phyloP scores from a whole-genome alignment of 2,329 filamentous ascomycete species.

The Clarireedia paspali region DNA sequence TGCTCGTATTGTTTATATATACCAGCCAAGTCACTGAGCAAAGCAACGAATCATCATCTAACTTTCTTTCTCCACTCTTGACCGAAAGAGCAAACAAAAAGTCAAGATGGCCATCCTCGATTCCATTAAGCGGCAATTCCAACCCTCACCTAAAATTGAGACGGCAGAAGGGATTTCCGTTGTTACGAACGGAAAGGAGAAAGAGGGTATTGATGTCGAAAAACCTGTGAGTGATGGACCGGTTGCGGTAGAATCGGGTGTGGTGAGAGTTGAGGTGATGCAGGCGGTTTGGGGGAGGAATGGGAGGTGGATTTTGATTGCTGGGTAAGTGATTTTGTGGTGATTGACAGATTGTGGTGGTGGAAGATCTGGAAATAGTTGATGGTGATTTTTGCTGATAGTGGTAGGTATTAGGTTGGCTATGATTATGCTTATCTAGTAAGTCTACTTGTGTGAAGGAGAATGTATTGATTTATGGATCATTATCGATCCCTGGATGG shows the following conservation, averaged over 20 bases:
- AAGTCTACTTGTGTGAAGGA: neutral
- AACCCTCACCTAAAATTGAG: neutral
- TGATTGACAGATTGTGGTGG: neutral
- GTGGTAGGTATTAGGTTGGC: neutral
- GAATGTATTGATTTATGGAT: neutral
- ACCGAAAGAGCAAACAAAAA: neutral
- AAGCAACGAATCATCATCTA: too few relatives aligned
- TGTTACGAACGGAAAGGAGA: neutral
- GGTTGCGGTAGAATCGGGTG: slow-evolving; percentile 11
- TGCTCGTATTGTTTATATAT: neutral
- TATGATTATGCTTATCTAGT: neutral
- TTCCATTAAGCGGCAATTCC: neutral
- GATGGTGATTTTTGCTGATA: too few relatives aligned
- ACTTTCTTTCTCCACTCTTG: too few relatives aligned
- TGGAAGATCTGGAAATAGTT: neutral
- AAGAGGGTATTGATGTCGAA: neutral
- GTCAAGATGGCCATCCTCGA: neutral
- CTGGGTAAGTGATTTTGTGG: slow-evolving; percentile 12
- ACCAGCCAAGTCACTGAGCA: too few relatives aligned
- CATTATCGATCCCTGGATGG: too few relatives aligned
- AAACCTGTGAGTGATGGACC: neutral
- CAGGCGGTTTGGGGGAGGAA: slow-evolving; percentile 24
- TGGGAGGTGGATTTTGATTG: slow-evolving; percentile 17
- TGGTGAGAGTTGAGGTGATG: slow-evolving; percentile 20
- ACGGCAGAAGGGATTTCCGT: neutral